Evolutionary conservation across 2,329 filamentous ascomycete species (phyloP).

Genomic region (Kalmusia sp.): DNA sequence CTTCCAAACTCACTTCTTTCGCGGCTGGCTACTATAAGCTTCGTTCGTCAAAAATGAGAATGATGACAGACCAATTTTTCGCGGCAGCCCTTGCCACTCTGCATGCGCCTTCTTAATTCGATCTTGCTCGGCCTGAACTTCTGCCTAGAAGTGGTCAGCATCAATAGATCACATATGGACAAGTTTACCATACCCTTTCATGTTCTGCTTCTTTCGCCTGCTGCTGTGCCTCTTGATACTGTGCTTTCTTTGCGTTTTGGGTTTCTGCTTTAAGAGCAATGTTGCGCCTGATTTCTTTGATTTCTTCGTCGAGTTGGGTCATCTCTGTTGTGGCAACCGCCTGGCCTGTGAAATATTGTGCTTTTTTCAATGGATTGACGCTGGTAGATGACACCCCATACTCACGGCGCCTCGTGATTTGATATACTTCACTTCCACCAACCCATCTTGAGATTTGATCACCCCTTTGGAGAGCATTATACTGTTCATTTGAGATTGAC

Average conservation of each 20-base stretch:
- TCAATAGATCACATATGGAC: neutral
- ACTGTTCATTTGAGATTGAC: constrained; percentile 72
- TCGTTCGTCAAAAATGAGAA: no score
- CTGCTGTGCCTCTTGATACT: constrained; percentile 37
- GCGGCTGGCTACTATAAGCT: constrained; percentile 46
- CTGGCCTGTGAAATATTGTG: constrained; percentile 77
- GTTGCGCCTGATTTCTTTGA: constrained; percentile 53
- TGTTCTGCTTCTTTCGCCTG: constrained; percentile 29
- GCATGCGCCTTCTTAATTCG: constrained; percentile 71
- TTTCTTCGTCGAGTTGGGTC: constrained; percentile 62
- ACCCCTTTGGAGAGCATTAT: constrained; percentile 66
- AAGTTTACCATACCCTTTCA: constrained; percentile 26
- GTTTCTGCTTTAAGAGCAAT: constrained; percentile 47
- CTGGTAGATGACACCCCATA: constrained; percentile 80
- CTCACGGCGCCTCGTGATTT: constrained; percentile 74
- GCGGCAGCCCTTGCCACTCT: constrained; percentile 71
- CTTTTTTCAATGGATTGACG: constrained; percentile 66
- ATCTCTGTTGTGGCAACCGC: constrained; percentile 74
- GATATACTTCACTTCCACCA: constrained; percentile 63
- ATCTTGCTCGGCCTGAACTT: constrained; percentile 68
- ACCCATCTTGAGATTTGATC: constrained; percentile 70
- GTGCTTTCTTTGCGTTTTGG: constrained; percentile 40
- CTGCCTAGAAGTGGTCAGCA: constrained; percentile 20
- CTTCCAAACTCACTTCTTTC: constrained; percentile 55
- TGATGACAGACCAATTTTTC: constrained; percentile 69